phyloP scores from a whole-genome alignment of 2,329 filamentous ascomycete species.

The Aspergillus quadricinctus region DNA sequence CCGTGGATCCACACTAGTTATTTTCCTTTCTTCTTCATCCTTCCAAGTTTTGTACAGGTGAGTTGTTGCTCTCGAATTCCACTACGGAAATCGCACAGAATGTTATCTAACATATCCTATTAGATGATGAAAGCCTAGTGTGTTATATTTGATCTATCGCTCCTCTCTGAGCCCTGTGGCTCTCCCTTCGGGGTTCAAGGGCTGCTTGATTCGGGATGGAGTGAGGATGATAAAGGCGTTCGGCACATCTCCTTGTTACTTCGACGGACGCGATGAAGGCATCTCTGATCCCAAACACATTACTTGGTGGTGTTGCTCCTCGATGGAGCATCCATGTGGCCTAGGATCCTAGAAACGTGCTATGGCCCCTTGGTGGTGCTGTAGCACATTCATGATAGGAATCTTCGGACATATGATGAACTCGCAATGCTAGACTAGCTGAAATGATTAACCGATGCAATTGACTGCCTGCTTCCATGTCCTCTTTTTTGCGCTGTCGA shows the following conservation, averaged over 20 bases:
- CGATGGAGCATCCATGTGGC: not conserved
- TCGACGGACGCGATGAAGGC: slow-evolving; percentile 90
- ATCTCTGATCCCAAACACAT: slow-evolving; percentile 71
- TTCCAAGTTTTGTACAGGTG: slow-evolving; percentile 99
- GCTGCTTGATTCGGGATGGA: slow-evolving; percentile 63
- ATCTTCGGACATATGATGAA: not conserved
- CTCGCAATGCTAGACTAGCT: not conserved
- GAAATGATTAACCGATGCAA: not conserved
- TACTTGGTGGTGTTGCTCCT: slow-evolving; percentile 48
- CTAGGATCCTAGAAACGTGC: slow-evolving; percentile 11
- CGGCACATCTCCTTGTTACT: slow-evolving; percentile 99
- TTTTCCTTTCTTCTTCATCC: slow-evolving; percentile 69
- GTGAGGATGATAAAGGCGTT: slow-evolving; percentile 95
- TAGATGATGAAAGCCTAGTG: slow-evolving; percentile 99
- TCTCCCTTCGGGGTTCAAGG: slow-evolving; percentile 82
- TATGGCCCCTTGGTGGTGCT: not conserved
- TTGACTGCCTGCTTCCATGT: not conserved
- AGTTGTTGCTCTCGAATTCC: slow-evolving; percentile 42
- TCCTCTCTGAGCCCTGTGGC: slow-evolving; percentile 62
- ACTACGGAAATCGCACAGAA: slow-evolving; percentile 14
- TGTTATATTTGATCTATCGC: slow-evolving; percentile 82
- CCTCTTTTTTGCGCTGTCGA: not conserved
- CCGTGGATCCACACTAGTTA: slow-evolving; percentile 14
- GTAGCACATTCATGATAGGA: slow-evolving; percentile 11
- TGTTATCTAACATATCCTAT: slow-evolving; percentile 10